Evolutionary conservation across 2,329 filamentous ascomycete species (phyloP).

Genomic region (Xylariaceae sp.): DNA sequence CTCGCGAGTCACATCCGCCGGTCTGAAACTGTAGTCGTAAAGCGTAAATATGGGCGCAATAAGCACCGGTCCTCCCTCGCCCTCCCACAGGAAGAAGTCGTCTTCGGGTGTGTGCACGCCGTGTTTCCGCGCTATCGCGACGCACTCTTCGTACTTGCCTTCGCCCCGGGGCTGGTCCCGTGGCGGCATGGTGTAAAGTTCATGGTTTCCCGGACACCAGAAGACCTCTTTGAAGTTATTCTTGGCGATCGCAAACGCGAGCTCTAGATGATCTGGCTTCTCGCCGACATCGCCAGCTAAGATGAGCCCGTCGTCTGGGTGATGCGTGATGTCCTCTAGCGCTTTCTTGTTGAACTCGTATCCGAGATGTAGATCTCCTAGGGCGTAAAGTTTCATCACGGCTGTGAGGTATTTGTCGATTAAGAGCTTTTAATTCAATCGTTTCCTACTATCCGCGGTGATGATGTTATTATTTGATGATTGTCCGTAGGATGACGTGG

Average conservation of each 20-base stretch:
- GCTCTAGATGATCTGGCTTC: conserved; percentile 32
- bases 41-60: conserved; percentile 56
- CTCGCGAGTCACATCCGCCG: conserved; percentile 43
- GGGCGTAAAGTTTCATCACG: conserved; percentile 34
- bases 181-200: conserved; percentile 49
- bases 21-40: conserved; percentile 58
- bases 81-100: conserved; percentile 50
- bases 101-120: conserved; percentile 55
- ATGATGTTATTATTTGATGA: too few relatives aligned
- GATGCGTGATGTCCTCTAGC: conserved; percentile 27
- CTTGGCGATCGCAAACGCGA: conserved; percentile 31
- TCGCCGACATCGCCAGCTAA: conserved; percentile 37
- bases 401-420: too few relatives aligned
- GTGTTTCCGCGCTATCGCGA: conserved; percentile 47
- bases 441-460: too few relatives aligned
- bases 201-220: conserved; percentile 57
- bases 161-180: conserved; percentile 40
- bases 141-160: conserved; percentile 51
- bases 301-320: conserved; percentile 36
- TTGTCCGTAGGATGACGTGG: conserved; percentile 1
- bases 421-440: too few relatives aligned
- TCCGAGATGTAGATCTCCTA: conserved; percentile 36
- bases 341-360: conserved; percentile 32
- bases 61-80: conserved; percentile 42
- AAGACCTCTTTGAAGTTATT: conserved; percentile 39